A percentile compares a stretch with the other conserved stretches of the same genome.
These are phyloP conservation scores for Oryza rufipogon DNA, from an alignment of 176 grass and related monocot genomes.

Conservation along the genomic window DNA sequence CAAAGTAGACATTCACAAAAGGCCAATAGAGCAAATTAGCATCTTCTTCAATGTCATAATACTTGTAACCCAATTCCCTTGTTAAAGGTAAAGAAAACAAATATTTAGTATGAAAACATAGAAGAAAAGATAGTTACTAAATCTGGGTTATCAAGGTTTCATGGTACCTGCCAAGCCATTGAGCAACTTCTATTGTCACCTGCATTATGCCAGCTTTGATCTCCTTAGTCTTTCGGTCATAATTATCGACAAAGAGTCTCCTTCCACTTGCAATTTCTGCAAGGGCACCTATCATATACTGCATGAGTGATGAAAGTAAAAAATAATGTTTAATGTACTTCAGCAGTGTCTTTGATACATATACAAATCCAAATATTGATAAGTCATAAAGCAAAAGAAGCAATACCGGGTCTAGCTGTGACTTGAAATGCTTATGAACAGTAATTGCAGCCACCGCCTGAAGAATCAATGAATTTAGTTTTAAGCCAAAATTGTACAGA, in stretches of 20 bases:
- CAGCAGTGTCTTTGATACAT: not conserved
- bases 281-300: slow-evolving; percentile 90
- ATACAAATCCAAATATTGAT: slow-evolving; percentile 3
- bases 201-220: slow-evolving; percentile 86
- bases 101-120: slow-evolving; percentile 25
- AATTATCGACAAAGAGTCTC: slow-evolving; percentile 70
- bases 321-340: slow-evolving; percentile 24
- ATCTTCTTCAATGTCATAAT: slow-evolving; percentile 79
- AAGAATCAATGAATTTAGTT: slow-evolving; percentile 30
- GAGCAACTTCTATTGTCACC: slow-evolving; percentile 76
- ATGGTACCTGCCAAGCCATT: slow-evolving; percentile 80
- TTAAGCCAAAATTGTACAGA: slow-evolving; percentile 34
- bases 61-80: slow-evolving; percentile 90
- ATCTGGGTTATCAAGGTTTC: slow-evolving; percentile 22
- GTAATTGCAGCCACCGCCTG: slow-evolving; percentile 80
- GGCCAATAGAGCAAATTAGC: slow-evolving; percentile 75
- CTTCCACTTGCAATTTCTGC: slow-evolving; percentile 83
- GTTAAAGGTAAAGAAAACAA: slow-evolving; percentile 32
- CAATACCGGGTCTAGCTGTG: slow-evolving; percentile 78
- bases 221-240: slow-evolving; percentile 78
- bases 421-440: slow-evolving; percentile 80
- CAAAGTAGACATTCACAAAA: slow-evolving; percentile 96
- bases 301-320: slow-evolving; percentile 33
- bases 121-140: slow-evolving; percentile 32
- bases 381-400: slow-evolving; percentile 41